A percentile compares a stretch with the other conserved stretches of the same genome.
Conservation (phyloP, 2,329 filamentous ascomycete genomes). For the Talaromyces albobiverticillius region DNA sequence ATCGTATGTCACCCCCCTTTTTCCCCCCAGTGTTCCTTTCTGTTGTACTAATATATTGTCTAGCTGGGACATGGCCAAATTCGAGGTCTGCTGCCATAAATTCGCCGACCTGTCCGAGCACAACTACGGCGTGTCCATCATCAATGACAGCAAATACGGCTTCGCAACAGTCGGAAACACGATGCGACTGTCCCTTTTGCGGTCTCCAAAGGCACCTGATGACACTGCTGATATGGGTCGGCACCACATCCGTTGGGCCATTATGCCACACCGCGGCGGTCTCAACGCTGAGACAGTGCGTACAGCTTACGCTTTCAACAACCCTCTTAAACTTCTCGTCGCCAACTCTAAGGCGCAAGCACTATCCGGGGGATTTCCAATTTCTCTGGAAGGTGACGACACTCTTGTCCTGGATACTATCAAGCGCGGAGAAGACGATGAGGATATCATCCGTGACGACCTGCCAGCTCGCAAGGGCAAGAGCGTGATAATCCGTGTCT, state of each 20-base stretch:
- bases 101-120: constrained; percentile 87
- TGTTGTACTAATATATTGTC: constrained; percentile 19
- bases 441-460: constrained; percentile 59
- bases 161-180: constrained; percentile 85
- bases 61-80: constrained; percentile 93
- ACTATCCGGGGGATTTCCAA: constrained; percentile 42
- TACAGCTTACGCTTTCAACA: constrained; percentile 88
- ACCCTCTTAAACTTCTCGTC: constrained; percentile 61
- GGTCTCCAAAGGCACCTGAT: constrained; percentile 88
- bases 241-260: constrained; percentile 84
- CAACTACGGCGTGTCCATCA: constrained; percentile 83
- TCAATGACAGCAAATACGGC: constrained; percentile 95
- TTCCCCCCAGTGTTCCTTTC: not conserved
- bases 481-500: constrained; percentile 80
- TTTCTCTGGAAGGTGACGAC: constrained; percentile 64
- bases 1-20: constrained; percentile 46
- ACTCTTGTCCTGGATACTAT: constrained; percentile 81
- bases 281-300: constrained; percentile 72
- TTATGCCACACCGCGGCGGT: constrained; percentile 75
- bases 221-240: constrained; percentile 90
- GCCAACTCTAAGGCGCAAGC: constrained; percentile 35
- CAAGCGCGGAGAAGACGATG: constrained; percentile 89
- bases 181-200: constrained; percentile 84
- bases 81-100: constrained; percentile 94
- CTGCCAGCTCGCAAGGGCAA: constrained; percentile 66